phyloP scores from a whole-genome alignment of 2,329 filamentous ascomycete genomes.

The Didymella sp. region DNA sequence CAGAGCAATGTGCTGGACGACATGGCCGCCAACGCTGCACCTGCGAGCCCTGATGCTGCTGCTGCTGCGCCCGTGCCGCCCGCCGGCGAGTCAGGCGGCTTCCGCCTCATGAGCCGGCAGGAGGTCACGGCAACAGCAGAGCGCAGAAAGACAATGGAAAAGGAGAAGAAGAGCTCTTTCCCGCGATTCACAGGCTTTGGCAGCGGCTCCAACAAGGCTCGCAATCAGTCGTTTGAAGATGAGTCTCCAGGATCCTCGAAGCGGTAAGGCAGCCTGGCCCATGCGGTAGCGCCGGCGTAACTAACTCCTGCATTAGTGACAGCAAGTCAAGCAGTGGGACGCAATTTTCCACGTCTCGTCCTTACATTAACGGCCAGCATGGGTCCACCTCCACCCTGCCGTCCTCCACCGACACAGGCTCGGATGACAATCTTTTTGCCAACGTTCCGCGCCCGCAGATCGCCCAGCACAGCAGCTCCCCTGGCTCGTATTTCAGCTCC shows the following conservation, averaged over 20 bases:
- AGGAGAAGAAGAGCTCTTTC: constrained; percentile 44
- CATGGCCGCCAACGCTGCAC: constrained; percentile 19
- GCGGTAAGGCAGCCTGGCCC: constrained; percentile 40
- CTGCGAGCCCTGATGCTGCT: constrained; percentile 30
- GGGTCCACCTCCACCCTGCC: constrained; percentile 50
- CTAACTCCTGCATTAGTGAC: constrained; percentile 45
- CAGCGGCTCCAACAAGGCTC: constrained; percentile 38
- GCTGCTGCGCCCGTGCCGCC: constrained; percentile 22
- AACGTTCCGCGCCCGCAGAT: constrained; percentile 41
- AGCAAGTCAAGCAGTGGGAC: constrained; percentile 52
- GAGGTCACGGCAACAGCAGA: constrained; percentile 41
- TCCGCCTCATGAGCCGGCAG: constrained; percentile 45
- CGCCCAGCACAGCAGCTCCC: constrained; percentile 41
- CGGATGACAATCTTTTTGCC: constrained; percentile 48
- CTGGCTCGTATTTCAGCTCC: constrained; percentile 28
- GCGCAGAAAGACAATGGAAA: constrained; percentile 40
- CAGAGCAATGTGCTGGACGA: constrained; percentile 47
- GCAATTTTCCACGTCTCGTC: constrained; percentile 43
- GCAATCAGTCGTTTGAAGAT: constrained; percentile 47
- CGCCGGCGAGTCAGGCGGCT: constrained; percentile 37
- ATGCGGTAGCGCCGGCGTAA: constrained; percentile 33
- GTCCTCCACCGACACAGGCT: constrained; percentile 50
- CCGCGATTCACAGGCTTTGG: constrained; percentile 46
- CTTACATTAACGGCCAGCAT: constrained; percentile 47
- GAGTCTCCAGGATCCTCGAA: constrained; percentile 47